Evolutionary conservation across 345 rosid species (phyloP).

Genomic region (Pistacia atlantica): DNA sequence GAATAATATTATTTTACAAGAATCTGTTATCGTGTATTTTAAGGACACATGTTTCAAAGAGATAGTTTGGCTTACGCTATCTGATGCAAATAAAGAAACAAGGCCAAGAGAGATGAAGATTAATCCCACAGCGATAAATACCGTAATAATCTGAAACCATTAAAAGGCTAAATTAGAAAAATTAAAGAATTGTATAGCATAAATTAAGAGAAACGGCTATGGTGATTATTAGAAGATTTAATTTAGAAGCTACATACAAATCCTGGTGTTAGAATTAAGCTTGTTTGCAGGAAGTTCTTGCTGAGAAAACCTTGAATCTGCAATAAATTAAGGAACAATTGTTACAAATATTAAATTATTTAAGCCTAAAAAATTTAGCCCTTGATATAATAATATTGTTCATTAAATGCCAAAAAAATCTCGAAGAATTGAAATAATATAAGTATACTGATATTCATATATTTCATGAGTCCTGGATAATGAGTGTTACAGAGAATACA

Average conservation of each 20-base stretch:
- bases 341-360: neutral
- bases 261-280: constrained; percentile 70
- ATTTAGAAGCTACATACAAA: constrained; percentile 35
- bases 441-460: too few species aligned
- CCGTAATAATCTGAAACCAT: constrained; percentile 55
- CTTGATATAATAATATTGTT: too few species aligned
- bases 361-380: neutral
- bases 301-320: constrained; percentile 76
- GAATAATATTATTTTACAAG: neutral
- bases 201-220: neutral
- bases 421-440: neutral
- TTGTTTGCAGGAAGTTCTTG: constrained; percentile 83
- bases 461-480: too few species aligned
- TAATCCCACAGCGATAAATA: constrained; percentile 46
- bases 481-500: too few species aligned
- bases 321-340: neutral
- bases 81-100: constrained; percentile 42
- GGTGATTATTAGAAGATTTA: neutral
- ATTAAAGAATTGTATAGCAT: neutral
- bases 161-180: neutral
- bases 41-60: too few species aligned
- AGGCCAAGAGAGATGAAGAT: constrained; percentile 69
- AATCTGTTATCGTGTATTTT: too few species aligned
- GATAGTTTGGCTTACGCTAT: constrained; percentile 19
- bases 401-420: too few species aligned